These are phyloP conservation scores for Raphidocelis subcapitata DNA, from an alignment of 139 green algal species.

Conservation along the genomic window DNA sequence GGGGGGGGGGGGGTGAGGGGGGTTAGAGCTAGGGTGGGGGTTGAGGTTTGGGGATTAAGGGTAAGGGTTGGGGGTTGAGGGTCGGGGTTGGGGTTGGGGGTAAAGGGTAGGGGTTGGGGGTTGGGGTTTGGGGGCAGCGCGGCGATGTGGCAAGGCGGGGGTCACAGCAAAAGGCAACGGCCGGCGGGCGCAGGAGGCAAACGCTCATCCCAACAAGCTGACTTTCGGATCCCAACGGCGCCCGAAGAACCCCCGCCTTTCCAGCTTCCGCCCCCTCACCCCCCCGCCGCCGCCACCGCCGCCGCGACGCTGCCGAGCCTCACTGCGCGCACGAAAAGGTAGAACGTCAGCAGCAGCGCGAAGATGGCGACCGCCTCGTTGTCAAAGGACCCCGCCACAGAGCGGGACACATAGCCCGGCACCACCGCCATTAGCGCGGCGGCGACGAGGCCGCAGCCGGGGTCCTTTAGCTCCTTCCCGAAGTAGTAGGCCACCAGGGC, in stretches of 20 bases:
- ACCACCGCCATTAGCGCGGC: conserved; percentile 86
- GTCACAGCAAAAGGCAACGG: not conserved
- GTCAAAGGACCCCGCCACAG: conserved; percentile 86
- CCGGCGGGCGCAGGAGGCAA: not conserved
- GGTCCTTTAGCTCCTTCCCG: conserved; percentile 51
- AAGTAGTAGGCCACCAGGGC: conserved; percentile 67
- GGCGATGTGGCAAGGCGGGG: too few relatives aligned
- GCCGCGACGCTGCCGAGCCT: conserved; percentile 41
- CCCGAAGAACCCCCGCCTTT: conserved; percentile 81
- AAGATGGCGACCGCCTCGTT: conserved; percentile 95
- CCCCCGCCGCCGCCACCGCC: conserved; percentile 45
- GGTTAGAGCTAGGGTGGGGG: too few relatives aligned
- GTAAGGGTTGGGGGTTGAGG: too few relatives aligned
- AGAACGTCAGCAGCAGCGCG: conserved; percentile 85
- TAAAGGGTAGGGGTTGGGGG: too few relatives aligned
- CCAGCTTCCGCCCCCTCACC: conserved; percentile 36
- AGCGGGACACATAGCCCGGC: conserved; percentile 87
- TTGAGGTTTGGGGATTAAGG: too few relatives aligned
- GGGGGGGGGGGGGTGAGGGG: conserved; percentile 44
- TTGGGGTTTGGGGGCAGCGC: too few relatives aligned
- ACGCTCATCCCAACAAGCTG: too few relatives aligned
- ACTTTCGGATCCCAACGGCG: too few relatives aligned
- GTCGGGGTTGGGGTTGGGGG: too few relatives aligned
- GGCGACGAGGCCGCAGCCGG: conserved; percentile 73
- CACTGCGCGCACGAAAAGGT: conserved; percentile 81